Evolutionary conservation across 495 filamentous ascomycete genomes (phyloP), one percentile per base, ranked within the genome.

Genomic region (Neurospora tetraspora): DNA sequence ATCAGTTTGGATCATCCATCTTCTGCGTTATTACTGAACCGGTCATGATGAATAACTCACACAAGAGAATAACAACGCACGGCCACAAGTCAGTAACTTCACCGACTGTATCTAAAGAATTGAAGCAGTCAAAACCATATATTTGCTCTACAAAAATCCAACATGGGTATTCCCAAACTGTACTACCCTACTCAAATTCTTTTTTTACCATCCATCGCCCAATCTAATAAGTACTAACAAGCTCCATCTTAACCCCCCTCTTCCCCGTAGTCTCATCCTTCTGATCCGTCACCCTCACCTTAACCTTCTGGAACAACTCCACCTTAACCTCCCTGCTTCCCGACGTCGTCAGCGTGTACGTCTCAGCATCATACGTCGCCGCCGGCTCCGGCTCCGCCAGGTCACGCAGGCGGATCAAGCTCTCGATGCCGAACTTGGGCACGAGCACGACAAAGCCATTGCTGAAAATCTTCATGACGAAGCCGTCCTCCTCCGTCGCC

Each of bases 381-480:
- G 92, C 90, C 10, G 91, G 91, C 72, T 94, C 92, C 27, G 89
- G 86, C 0, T 90, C 88, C 34, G 89, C 90, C 74, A 99, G 84
- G 82, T 98, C 96, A 74, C 91, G 85, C 76, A 97, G 81, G 40
- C 94, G 87, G 71, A 99, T 94, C 73, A 97, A 83, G 43, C 93
- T 91, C 81, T 99, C 96, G 74, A 99, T 95, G 16, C 96, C 96
- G 79, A 99, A 99, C 16, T 93, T 83, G 2, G 96, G 96, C 47
- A 98, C 94, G 76, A 98, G 94, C 4, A 98, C 94, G 5, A 97
- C 95, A 73, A 97, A 94, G 5, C 96, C 96, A 81, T 99, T 99
- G 76, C 92, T 93, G 78, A 99, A 98, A 23, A 99, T 91, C 80
- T 92, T 92, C 91, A 99, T 97, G 31, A 98, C 89, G 79, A 96